phyloP scores from a whole-genome alignment of 2,329 filamentous ascomycete genomes.

The Diaporthe sp. region DNA sequence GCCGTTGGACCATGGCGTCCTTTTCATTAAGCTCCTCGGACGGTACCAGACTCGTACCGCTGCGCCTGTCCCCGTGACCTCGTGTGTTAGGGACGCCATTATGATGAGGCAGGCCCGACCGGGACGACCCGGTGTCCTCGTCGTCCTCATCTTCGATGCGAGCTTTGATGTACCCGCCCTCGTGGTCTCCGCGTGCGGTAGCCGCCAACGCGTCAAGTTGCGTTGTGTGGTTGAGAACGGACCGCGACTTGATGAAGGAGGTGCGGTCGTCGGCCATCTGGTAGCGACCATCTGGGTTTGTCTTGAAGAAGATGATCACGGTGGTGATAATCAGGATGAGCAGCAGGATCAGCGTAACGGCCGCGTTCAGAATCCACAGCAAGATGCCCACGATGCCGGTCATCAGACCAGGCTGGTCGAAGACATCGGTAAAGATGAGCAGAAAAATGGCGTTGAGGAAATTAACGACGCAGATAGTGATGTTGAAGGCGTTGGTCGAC shows the following conservation, averaged over 20 bases:
- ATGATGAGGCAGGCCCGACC: slow-evolving; percentile 32
- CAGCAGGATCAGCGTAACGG: slow-evolving; percentile 81
- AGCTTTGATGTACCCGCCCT: slow-evolving; percentile 65
- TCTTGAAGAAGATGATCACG: slow-evolving; percentile 78
- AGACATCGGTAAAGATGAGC: slow-evolving; percentile 85
- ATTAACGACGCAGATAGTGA: slow-evolving; percentile 84
- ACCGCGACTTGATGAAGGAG: slow-evolving; percentile 91
- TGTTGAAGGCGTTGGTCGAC: slow-evolving; percentile 92
- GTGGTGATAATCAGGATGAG: slow-evolving; percentile 81
- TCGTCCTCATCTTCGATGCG: slow-evolving; percentile 79
- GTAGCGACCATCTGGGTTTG: slow-evolving; percentile 89
- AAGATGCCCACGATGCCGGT: slow-evolving; percentile 87
- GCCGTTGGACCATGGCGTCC: slow-evolving; percentile 32
- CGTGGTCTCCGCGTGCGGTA: slow-evolving; percentile 83
- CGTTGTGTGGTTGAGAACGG: slow-evolving; percentile 76
- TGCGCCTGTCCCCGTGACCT: slow-evolving; percentile 54
- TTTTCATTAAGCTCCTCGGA: slow-evolving; percentile 45
- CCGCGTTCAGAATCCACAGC: slow-evolving; percentile 86
- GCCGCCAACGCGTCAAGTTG: slow-evolving; percentile 87
- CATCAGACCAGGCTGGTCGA: slow-evolving; percentile 82
- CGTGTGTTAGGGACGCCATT: slow-evolving; percentile 11
- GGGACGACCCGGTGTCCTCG: slow-evolving; percentile 71
- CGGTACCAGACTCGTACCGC: slow-evolving; percentile 64
- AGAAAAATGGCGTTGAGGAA: slow-evolving; percentile 87
- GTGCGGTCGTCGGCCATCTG: slow-evolving; percentile 92